phyloP scores from a whole-genome alignment of 495 filamentous ascomycete genomes.

The Aspergillus coremiiformis region DNA sequence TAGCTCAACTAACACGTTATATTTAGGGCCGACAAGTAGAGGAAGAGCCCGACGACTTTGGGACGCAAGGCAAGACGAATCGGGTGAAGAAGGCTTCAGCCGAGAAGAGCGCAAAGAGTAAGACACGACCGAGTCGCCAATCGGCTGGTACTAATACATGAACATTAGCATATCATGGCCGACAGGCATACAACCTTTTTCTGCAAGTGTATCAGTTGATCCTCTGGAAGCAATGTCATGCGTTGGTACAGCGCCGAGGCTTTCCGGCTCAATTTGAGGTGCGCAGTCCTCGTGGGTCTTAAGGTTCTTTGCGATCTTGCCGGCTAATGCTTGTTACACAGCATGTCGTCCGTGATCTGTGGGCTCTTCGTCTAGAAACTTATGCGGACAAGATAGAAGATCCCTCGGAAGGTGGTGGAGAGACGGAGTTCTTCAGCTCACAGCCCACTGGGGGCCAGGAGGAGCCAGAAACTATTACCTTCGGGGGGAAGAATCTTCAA shows the following conservation, averaged over 20 bases:
- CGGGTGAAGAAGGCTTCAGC: constrained; percentile 46
- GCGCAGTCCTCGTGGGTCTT: neutral
- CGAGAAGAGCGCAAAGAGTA: constrained; percentile 47
- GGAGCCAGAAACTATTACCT: constrained; percentile 21
- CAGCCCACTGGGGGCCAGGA: constrained; percentile 30
- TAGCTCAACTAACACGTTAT: neutral
- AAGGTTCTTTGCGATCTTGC: neutral
- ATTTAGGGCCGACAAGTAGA: constrained; percentile 47
- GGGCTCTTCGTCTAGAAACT: constrained; percentile 54
- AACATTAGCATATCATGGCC: constrained; percentile 46
- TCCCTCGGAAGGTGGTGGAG: constrained; percentile 25
- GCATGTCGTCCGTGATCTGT: constrained; percentile 59
- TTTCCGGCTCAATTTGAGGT: constrained; percentile 62
- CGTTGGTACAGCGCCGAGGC: constrained; percentile 51
- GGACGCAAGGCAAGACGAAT: constrained; percentile 52
- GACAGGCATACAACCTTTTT: constrained; percentile 65
- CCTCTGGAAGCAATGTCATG: constrained; percentile 63
- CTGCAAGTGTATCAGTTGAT: constrained; percentile 82
- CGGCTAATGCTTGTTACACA: constrained; percentile 12
- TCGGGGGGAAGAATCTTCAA: constrained; percentile 20
- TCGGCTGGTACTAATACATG: neutral
- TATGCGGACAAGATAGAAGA: constrained; percentile 35
- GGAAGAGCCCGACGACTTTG: constrained; percentile 71
- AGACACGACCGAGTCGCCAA: neutral
- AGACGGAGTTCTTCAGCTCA: constrained; percentile 46